Conservation (phyloP, 2,329 filamentous ascomycete genomes). For the Calcarisporium arbuscula region DNA sequence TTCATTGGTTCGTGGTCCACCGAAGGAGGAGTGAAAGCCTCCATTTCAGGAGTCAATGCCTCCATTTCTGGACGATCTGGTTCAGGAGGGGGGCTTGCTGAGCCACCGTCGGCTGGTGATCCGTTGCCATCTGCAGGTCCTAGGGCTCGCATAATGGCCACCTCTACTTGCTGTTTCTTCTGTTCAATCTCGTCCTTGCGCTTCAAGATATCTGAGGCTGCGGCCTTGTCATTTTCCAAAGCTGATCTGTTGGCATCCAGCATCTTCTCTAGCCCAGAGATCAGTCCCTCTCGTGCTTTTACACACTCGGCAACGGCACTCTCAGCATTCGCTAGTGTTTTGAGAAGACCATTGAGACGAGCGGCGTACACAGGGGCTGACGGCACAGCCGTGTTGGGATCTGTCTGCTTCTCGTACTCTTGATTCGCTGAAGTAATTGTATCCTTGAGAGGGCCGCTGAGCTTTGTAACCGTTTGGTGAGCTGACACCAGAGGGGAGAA, state of each 20-base stretch:
- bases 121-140: slow-evolving; percentile 50
- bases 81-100: slow-evolving; percentile 46
- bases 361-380: slow-evolving; percentile 88
- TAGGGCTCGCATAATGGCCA: slow-evolving; percentile 81
- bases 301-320: slow-evolving; percentile 84
- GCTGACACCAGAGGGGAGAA: slow-evolving; percentile 67
- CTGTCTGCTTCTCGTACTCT: slow-evolving; percentile 80
- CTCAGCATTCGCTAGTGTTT: slow-evolving; percentile 81
- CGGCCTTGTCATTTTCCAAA: slow-evolving; percentile 62
- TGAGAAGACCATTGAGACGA: slow-evolving; percentile 81
- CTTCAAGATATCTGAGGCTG: slow-evolving; percentile 56
- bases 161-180: slow-evolving; percentile 84
- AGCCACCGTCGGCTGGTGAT: slow-evolving; percentile 40
- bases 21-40: slow-evolving; percentile 78
- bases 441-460: slow-evolving; percentile 60
- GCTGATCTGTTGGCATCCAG: slow-evolving; percentile 66
- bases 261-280: slow-evolving; percentile 76
- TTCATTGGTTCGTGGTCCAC: slow-evolving; percentile 35
- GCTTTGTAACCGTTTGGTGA: slow-evolving; percentile 68
- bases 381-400: slow-evolving; percentile 61
- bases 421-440: slow-evolving; percentile 64
- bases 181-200: slow-evolving; percentile 68
- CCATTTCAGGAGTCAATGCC: slow-evolving; percentile 80
- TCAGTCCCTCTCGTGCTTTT: slow-evolving; percentile 71
- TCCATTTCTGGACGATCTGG: slow-evolving; percentile 76